A percentile compares a stretch with the other conserved stretches of the same genome.
These are phyloP conservation scores for Breynia disticha DNA, from an alignment of 441 rosid genomes.

Conservation along the genomic window DNA sequence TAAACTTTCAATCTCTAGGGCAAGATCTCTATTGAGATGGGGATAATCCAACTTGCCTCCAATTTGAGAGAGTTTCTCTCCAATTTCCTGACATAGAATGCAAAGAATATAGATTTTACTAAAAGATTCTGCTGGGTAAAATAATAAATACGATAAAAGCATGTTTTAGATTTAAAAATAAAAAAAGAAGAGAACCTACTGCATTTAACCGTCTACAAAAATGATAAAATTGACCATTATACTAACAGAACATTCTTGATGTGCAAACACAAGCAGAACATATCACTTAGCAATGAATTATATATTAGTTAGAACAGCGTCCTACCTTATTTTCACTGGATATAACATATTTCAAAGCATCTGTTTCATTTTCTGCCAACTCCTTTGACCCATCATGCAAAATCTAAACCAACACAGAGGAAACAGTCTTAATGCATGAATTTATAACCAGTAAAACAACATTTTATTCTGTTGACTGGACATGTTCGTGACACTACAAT, in stretches of 20 bases:
- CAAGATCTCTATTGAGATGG: slow-evolving; percentile 60
- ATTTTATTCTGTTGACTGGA: slow-evolving; percentile 19
- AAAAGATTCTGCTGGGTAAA: not conserved
- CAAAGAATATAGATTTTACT: not conserved
- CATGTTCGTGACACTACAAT: slow-evolving; percentile 19
- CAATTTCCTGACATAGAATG: slow-evolving; percentile 42
- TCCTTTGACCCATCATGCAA: slow-evolving; percentile 93
- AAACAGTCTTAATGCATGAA: slow-evolving; percentile 11
- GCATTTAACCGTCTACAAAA: not conserved
- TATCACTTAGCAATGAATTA: not conserved
- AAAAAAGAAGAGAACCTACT: too few species aligned
- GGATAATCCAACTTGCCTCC: slow-evolving; percentile 75
- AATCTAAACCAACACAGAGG: slow-evolving; percentile 43
- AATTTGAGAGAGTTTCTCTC: slow-evolving; percentile 71
- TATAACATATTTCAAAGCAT: slow-evolving; percentile 48
- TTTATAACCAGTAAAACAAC: not conserved
- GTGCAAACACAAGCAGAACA: not conserved
- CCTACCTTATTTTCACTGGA: slow-evolving; percentile 69
- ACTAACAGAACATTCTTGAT: not conserved
- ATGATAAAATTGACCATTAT: not conserved
- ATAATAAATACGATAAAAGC: slow-evolving; percentile 1
- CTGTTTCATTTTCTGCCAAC: slow-evolving; percentile 69
- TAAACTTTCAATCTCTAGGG: slow-evolving; percentile 59
- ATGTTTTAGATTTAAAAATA: too few species aligned
- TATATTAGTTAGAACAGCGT: not conserved